Conservation (phyloP, 371 early-diverging fungal species). For the Actinomucor elegans region DNA sequence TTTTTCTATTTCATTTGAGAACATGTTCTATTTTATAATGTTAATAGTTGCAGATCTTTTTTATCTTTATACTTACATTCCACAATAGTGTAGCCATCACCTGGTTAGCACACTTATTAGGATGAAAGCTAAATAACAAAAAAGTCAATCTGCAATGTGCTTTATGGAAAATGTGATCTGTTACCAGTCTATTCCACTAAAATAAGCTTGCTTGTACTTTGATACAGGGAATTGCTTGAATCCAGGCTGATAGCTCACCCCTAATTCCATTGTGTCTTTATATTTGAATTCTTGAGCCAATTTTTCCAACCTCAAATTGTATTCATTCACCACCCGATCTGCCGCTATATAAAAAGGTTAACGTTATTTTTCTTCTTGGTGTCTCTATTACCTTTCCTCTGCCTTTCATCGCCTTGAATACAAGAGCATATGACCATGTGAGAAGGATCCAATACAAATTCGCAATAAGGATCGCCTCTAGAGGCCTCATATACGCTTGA, state of each 20-base stretch:
- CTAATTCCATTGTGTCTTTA: conserved; percentile 42
- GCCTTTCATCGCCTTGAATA: conserved; percentile 42
- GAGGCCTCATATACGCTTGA: conserved; percentile 59
- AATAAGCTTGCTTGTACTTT: conserved; percentile 53
- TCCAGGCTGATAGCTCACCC: conserved; percentile 63
- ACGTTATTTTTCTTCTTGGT: too few species aligned
- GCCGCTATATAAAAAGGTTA: conserved; percentile 47
- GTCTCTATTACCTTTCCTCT: conserved; percentile 57
- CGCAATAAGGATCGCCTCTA: conserved; percentile 58
- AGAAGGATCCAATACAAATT: conserved; percentile 47
- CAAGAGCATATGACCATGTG: conserved; percentile 59
- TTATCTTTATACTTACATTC: conserved; percentile 48
- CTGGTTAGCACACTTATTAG: conserved; percentile 62
- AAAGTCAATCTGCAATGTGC: conserved; percentile 6
- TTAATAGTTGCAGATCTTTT: neutral
- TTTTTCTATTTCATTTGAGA: conserved; percentile 45
- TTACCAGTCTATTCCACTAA: conserved; percentile 68
- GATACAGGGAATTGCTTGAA: conserved; percentile 56
- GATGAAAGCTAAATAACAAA: conserved; percentile 61
- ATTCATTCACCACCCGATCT: conserved; percentile 53
- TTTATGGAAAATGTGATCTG: neutral
- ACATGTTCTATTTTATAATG: conserved; percentile 48
- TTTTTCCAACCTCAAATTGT: conserved; percentile 55
- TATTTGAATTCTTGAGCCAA: conserved; percentile 51
- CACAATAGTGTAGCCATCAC: conserved; percentile 63